A percentile compares a stretch with the other conserved stretches of the same genome.
phyloP scores from a whole-genome alignment of 2,329 filamentous ascomycete genomes.

The Pyricularia sp. region DNA sequence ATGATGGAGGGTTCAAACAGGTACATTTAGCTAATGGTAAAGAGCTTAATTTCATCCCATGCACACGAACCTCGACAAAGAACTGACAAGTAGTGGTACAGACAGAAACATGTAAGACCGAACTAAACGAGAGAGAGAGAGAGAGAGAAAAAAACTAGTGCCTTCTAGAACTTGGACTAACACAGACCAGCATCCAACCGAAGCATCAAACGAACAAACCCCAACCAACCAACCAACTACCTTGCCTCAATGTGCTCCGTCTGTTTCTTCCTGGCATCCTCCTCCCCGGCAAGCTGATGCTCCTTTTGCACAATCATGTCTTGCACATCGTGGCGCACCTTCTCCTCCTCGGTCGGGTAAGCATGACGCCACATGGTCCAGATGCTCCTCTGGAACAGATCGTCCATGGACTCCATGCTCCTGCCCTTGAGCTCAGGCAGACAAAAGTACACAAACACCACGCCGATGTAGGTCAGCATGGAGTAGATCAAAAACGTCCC shows the following conservation, averaged over 20 bases:
- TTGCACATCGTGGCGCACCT: conserved; percentile 11
- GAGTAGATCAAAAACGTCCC: conserved; percentile 25
- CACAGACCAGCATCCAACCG: too few relatives aligned
- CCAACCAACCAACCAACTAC: not conserved
- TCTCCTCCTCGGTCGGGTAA: conserved; percentile 20
- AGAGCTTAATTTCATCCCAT: not conserved
- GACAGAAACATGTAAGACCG: not conserved
- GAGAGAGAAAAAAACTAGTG: not conserved
- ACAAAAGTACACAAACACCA: conserved; percentile 28
- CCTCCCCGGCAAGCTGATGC: not conserved
- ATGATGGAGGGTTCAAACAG: too few relatives aligned
- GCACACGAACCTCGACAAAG: not conserved
- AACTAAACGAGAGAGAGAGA: too few relatives aligned
- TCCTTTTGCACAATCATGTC: conserved; percentile 2
- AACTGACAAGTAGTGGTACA: not conserved
- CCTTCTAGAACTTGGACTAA: not conserved
- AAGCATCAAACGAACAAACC: too few relatives aligned
- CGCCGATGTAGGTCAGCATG: conserved; percentile 23
- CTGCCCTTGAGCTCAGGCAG: conserved; percentile 41
- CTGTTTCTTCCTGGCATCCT: conserved; percentile 11
- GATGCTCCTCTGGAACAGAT: conserved; percentile 28
- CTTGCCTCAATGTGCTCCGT: not conserved
- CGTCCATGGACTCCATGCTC: conserved; percentile 38
- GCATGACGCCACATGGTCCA: conserved; percentile 31
- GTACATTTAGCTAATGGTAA: too few relatives aligned